These are phyloP conservation scores for Incumbomyces lentus DNA, from an alignment of 2,329 filamentous ascomycete species.

Conservation along the genomic window DNA sequence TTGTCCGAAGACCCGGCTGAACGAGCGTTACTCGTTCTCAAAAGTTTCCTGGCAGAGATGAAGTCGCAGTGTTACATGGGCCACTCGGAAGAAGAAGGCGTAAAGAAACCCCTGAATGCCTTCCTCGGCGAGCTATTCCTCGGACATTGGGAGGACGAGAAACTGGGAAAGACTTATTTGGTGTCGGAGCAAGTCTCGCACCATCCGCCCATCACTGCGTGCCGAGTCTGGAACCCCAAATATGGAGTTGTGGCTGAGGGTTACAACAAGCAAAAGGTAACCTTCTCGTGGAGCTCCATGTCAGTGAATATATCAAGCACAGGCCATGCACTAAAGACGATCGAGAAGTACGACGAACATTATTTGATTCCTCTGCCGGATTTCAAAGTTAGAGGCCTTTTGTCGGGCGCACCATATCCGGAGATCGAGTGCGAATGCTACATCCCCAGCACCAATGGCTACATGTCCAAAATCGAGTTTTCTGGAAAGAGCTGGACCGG, in stretches of 20 bases:
- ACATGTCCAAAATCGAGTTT: constrained; percentile 16
- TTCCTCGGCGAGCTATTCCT: constrained; percentile 19
- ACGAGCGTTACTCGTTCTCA: constrained; percentile 76
- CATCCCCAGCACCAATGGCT: constrained; percentile 18
- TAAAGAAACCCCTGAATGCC: constrained; percentile 21
- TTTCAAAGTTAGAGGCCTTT: constrained; percentile 18
- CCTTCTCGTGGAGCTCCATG: constrained; percentile 54
- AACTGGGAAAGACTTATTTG: constrained; percentile 18
- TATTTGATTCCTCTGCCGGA: constrained; percentile 18
- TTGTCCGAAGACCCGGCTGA: constrained; percentile 69
- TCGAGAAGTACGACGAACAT: constrained; percentile 14
- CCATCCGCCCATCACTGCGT: constrained; percentile 21
- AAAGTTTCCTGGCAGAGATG: constrained; percentile 89
- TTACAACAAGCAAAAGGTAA: constrained; percentile 19
- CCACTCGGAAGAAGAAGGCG: constrained; percentile 11
- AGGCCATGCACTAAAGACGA: constrained; percentile 15
- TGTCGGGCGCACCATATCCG: constrained; percentile 40
- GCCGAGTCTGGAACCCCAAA: constrained; percentile 19
- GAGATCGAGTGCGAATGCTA: constrained; percentile 18
- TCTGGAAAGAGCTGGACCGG: constrained; percentile 12
- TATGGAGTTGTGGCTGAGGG: constrained; percentile 15
- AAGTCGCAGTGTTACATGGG: constrained; percentile 59
- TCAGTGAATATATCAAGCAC: constrained; percentile 16
- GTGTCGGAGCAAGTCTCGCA: constrained; percentile 22
- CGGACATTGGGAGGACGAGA: constrained; percentile 18